phyloP scores from a whole-genome alignment of 108 stramenopile genomes.

The Hondaea fermentalgiana region DNA sequence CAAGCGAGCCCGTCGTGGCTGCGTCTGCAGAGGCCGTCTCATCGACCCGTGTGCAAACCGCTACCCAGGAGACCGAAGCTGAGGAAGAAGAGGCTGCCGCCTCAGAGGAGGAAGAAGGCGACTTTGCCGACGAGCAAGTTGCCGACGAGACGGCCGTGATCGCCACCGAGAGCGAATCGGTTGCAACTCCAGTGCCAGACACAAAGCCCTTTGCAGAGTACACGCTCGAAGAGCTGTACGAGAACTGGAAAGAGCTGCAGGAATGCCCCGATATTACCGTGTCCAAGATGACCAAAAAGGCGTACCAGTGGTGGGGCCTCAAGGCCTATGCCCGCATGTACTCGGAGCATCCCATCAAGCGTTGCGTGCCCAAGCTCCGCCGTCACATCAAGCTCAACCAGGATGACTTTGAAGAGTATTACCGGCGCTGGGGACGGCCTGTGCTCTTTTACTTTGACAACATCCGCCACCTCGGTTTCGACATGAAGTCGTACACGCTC shows the following conservation, averaged over 20 bases:
- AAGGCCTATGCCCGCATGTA: neutral
- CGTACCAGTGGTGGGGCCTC: neutral
- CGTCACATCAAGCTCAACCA: neutral
- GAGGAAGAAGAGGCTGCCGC: neutral
- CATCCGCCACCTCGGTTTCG: neutral
- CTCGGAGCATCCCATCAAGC: slow-evolving; percentile 2
- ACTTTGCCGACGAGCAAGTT: neutral
- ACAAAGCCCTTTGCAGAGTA: neutral
- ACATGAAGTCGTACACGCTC: neutral
- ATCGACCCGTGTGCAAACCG: neutral
- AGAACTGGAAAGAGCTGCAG: neutral
- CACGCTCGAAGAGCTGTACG: slow-evolving; percentile 3
- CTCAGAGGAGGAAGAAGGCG: neutral
- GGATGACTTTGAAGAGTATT: neutral
- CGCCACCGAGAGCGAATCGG: neutral
- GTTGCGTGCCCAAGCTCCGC: neutral
- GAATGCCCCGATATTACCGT: neutral
- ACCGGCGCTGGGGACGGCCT: neutral
- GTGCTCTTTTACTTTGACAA: neutral
- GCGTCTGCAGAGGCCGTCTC: neutral
- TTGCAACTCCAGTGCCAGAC: neutral
- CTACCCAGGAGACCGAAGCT: neutral
- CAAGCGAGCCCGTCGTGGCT: neutral
- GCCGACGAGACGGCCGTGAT: neutral
- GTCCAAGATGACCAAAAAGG: neutral